phyloP scores from a whole-genome alignment of 768 basidiomycete species.

The Cyathus striatus region DNA sequence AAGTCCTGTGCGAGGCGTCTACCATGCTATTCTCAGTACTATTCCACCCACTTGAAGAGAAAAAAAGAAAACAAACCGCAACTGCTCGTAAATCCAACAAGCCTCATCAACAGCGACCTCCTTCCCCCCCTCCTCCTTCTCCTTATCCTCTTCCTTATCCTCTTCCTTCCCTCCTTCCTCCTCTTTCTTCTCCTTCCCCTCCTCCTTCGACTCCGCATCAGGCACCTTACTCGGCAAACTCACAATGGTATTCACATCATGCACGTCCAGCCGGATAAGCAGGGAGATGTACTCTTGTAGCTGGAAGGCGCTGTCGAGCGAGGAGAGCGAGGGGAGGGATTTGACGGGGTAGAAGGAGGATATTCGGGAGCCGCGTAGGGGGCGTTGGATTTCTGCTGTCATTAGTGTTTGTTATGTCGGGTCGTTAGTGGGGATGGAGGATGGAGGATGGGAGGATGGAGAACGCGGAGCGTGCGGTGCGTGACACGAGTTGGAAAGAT shows the following conservation, averaged over 20 bases:
- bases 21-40: not conserved
- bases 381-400: slow-evolving; percentile 51
- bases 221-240: slow-evolving; percentile 58
- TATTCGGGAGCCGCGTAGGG: slow-evolving; percentile 71
- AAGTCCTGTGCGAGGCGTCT: slow-evolving; percentile 88
- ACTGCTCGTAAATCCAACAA: slow-evolving; percentile 76
- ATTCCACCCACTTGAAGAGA: not conserved
- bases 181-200: slow-evolving; percentile 12
- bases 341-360: slow-evolving; percentile 80
- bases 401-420: too few species aligned
- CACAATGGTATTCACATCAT: slow-evolving; percentile 82
- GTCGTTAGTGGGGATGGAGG: too few species aligned
- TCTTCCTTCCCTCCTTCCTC: slow-evolving; percentile 23
- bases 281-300: slow-evolving; percentile 92
- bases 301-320: slow-evolving; percentile 89
- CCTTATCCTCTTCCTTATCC: slow-evolving; percentile 34
- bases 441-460: too few species aligned
- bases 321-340: slow-evolving; percentile 59
- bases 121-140: slow-evolving; percentile 27
- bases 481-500: too few species aligned
- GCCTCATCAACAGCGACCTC: slow-evolving; percentile 70
- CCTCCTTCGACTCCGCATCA: slow-evolving; percentile 21
- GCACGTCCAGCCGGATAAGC: slow-evolving; percentile 80
- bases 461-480: too few species aligned
- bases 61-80: slow-evolving; percentile 28